Evolutionary conservation across 805 yeast genomes (phyloP), one percentile per base, ranked within the genome.

Genomic region (Saccharomycodes ludwigii): DNA sequence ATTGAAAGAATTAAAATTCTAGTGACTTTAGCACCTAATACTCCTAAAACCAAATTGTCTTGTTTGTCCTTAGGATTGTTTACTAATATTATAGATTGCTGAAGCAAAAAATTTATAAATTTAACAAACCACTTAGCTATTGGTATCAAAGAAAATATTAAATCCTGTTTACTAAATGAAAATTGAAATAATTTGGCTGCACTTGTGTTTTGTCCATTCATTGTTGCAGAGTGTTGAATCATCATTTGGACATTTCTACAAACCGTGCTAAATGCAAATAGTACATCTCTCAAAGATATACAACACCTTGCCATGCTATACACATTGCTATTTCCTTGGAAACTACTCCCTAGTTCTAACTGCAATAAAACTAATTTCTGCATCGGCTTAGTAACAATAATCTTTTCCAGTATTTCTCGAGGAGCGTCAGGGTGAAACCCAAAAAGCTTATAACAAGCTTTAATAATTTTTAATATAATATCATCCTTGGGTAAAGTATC

Each of bases 91-190:
- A 76, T 47, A 21, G 79, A 54, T 41, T 88, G 94, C 51, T 86
- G 94, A 33, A 75, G 71, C 24, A 82, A 50, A 39, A 71, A 73
- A 1, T 77, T 71, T 33, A 83, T 63, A 38, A 83, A 71, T 48
- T 85, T 95, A 20, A 83, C 68, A 41, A 82, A 68, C 95, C 96
- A 88, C 44, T 83, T 71, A 6, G 80, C 72, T 24, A 79, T 71
- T 0, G 96, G 96, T n/a, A 82, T 54, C 8, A 75, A 60, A 12
- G 73, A 64, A 42, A 76, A 59, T 3, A 79, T 63, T 38, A 73
- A 63, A 42, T 78, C 85, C 22, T 76, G 76, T 41, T 84, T 61
- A 7, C 66, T 59, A 15, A 68, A 60, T 2, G 74, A 64, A 33
- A 73, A 77, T 37, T 62, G 68, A 28, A 68, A 47, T 21, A 47